Base-by-base conservation (phyloP, 805 yeast species). In the Myxozyma geophila region DNA sequence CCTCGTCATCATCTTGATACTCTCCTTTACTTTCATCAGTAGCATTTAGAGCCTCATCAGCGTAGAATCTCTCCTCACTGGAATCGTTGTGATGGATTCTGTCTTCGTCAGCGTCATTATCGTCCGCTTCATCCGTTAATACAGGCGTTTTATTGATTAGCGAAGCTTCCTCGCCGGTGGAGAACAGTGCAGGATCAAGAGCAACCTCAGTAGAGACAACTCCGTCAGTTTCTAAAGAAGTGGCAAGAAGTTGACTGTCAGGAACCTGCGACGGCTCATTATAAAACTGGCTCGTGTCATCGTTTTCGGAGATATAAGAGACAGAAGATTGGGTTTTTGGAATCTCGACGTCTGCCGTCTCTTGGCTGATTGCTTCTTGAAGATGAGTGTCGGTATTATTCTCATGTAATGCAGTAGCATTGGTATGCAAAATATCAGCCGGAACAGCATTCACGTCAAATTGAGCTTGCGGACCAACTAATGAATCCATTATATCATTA, bases 1-100 rank as follows among this genome's bases (percentile, higher is more conserved):
- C 63, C 19, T 54, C 63, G 17, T 55, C 59, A 43, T 54, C 63
- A 39, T 54, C 59, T 15, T 49, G 59, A 41, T 41, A 56, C 17
- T 43, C 52, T 2, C 58, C 58, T 9, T 21, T 35, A 44, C 58
- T 52, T 37, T 59, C 58, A 44, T 52, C 58, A 12, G 56, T 23
- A 2, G 57, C 62, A 8, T 52, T 39, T 10, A 51, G 5, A 0
- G 43, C 56, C 36, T 54, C 59, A 17, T 40, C 50, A 23, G 47
- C 21, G 17, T n/a, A 19, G 13, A 17, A 19, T 23, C 28, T 55
- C 10, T 54, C 49, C 7, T 43, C 48, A 2, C 19, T 40, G 12
- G 49, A 48, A 28, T 37, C 60, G 12, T 41, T 44, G 28, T 50
- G 59, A 39, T 44, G 52, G 7, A 40, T 19, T 17, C 35, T 6